phyloP scores from a whole-genome alignment of 352 stramenopile genomes.

The Phytopythium cucurbitacearum region DNA sequence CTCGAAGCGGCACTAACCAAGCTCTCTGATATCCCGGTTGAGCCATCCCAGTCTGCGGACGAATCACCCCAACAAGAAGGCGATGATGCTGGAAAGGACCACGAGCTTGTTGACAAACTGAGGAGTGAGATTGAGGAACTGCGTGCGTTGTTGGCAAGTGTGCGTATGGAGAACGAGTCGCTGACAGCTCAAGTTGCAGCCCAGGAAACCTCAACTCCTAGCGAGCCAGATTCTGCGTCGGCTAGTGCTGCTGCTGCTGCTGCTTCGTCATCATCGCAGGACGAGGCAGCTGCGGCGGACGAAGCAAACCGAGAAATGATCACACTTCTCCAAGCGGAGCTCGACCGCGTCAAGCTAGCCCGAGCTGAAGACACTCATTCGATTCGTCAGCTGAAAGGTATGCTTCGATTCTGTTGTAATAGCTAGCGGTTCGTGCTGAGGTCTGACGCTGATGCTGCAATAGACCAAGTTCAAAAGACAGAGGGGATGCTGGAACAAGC shows the following conservation, averaged over 20 bases:
- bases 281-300: conserved; percentile 10
- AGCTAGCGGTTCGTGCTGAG: too few relatives aligned
- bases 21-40: too few relatives aligned
- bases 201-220: too few relatives aligned
- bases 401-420: conserved; percentile 4
- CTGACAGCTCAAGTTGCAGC: conserved; percentile 2
- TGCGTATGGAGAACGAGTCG: conserved; percentile 10
- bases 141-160: background rate
- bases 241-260: background rate
- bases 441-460: too few relatives aligned
- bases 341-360: conserved; percentile 59
- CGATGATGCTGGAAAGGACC: conserved; percentile 21
- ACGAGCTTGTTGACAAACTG: conserved; percentile 13
- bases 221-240: too few relatives aligned
- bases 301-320: conserved; percentile 10
- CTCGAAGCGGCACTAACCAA: conserved; percentile 7
- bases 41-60: too few relatives aligned
- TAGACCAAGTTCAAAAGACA: conserved; percentile 8
- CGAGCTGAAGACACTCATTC: conserved; percentile 41
- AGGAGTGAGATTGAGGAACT: conserved; percentile 5
- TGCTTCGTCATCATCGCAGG: background rate
- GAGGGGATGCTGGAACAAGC: conserved; percentile 18
- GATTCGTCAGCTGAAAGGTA: conserved; percentile 38
- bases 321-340: conserved; percentile 36
- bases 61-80: conserved; percentile 1